Evolutionary conservation across 192 early-diverging fungal species (phyloP).

Genomic region (Ambispora gerdemannii): DNA sequence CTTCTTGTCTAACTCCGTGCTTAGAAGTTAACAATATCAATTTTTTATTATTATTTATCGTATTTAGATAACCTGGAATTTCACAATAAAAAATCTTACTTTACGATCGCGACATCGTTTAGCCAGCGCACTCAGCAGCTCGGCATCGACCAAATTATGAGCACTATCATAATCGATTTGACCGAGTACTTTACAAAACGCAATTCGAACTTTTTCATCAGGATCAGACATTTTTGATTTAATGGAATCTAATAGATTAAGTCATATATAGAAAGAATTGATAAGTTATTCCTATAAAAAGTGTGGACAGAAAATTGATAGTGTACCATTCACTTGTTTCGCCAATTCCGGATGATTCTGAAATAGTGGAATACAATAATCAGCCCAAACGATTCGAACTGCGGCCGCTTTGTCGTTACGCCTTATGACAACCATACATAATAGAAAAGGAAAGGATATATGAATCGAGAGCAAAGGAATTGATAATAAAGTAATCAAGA

Average conservation of each 20-base stretch:
- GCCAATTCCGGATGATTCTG: conserved; percentile 68
- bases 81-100: conserved; percentile 34
- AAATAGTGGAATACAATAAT: conserved; percentile 59
- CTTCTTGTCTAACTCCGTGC: conserved; percentile 66
- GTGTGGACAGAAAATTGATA: neutral
- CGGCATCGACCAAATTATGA: conserved; percentile 54
- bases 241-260: conserved; percentile 47
- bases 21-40: no score
- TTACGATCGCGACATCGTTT: conserved; percentile 90
- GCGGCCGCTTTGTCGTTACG: conserved; percentile 69
- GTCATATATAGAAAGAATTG: conserved; percentile 25
- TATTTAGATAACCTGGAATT: neutral
- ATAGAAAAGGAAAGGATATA: neutral
- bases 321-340: conserved; percentile 66
- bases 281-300: conserved; percentile 7
- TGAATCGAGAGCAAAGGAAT: neutral
- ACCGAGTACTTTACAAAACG: conserved; percentile 66
- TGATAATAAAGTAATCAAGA: no score
- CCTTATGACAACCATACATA: conserved; percentile 36
- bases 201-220: conserved; percentile 87
- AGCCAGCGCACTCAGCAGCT: conserved; percentile 58
- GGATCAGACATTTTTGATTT: conserved; percentile 77
- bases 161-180: conserved; percentile 61
- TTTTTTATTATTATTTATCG: neutral
- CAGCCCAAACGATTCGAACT: conserved; percentile 75